Evolutionary conservation across 2,329 filamentous ascomycete species (phyloP), one percentile per base, ranked within the genome.

Genomic region (Neonectria ditissima): DNA sequence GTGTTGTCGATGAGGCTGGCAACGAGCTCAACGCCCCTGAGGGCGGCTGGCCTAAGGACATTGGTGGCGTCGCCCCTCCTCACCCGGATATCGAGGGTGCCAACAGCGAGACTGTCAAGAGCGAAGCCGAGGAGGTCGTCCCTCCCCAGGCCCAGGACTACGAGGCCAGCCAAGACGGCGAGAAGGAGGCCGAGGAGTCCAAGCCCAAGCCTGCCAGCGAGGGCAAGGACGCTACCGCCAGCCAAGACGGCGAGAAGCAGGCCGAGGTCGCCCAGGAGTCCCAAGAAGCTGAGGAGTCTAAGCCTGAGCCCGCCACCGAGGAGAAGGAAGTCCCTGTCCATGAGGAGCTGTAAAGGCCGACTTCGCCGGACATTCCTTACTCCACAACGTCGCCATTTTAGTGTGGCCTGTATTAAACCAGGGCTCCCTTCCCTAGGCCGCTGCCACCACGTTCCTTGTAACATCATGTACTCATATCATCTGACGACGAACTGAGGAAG

Each of bases 1-100:
- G 93, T 62, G 80, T 98, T 59, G 84, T 97, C 43, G 93, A 97
- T 78, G 87, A 87, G 55, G 78, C 89, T 45, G 96, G 94, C 63
- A 93, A 94, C 69, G 92, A 97, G 75, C 80, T 97, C n/a, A 77
- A 78, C 11, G 71, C 78, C 34, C 80, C 81, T 14, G 76, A 78
- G 24, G 83, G 79, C 41, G 82, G 77, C 22, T 77, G 73, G 77
- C 74, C 74, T 16, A 74, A 80, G 28, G 71, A 76, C 50, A 78
- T 68, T 16, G 80, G 70, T 14, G 80, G 76, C 53, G 84, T 87
- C 32, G 86, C 86, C 9, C 86, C 86, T 37, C 86, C 86, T 18
- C 86, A 89, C 69, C 86, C 86, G 7, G 86, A 89, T 72, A 86
- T 89, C 9, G 83, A 91, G 67, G 88, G 87, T 39, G 83, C 83